Percentiles rank a stretch among this genome's conserved stretches.
Evolutionary conservation across 2,329 filamentous ascomycete genomes (phyloP).

Genomic region (Capronia americana): DNA sequence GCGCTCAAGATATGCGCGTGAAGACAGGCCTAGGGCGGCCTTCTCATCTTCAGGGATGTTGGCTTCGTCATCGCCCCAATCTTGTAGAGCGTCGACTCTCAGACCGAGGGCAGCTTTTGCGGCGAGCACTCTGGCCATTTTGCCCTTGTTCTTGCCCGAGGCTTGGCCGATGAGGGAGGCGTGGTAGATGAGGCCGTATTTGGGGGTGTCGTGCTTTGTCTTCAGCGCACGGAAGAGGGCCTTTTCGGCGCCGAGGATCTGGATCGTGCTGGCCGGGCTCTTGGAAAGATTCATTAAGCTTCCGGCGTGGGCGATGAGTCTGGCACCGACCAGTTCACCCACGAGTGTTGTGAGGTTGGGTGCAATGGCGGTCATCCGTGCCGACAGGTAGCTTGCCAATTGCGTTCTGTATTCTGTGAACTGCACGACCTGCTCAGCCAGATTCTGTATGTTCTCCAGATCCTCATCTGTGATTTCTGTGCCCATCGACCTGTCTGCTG

Average conservation of each 20-base stretch:
- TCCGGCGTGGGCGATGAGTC: constrained; percentile 92
- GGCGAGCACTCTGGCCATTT: constrained; percentile 95
- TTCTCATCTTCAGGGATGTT: constrained; percentile 83
- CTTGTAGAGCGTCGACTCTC: constrained; percentile 86
- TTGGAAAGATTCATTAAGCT: constrained; percentile 95
- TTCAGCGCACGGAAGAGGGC: constrained; percentile 97
- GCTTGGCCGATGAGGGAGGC: constrained; percentile 94
- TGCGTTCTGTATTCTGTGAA: constrained; percentile 90
- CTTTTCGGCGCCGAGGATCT: constrained; percentile 98
- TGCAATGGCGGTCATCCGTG: constrained; percentile 95
- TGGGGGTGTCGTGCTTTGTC: constrained; percentile 98
- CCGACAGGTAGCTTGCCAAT: constrained; percentile 85
- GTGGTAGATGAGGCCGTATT: constrained; percentile 95
- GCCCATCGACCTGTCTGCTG: constrained; percentile 97
- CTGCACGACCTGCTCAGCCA: constrained; percentile 90
- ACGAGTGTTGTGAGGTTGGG: constrained; percentile 94
- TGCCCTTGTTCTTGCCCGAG: constrained; percentile 98
- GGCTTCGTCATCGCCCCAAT: constrained; percentile 72
- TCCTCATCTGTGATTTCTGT: constrained; percentile 95
- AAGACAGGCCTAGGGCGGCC: constrained; percentile 74
- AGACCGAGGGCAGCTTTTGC: constrained; percentile 92
- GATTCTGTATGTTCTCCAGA: constrained; percentile 86
- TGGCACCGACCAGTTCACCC: constrained; percentile 90
- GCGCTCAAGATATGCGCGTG: constrained; percentile 56
- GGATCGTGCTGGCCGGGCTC: constrained; percentile 91